Conservation (phyloP, 805 yeast genomes). For the Spathaspora arborariae region DNA sequence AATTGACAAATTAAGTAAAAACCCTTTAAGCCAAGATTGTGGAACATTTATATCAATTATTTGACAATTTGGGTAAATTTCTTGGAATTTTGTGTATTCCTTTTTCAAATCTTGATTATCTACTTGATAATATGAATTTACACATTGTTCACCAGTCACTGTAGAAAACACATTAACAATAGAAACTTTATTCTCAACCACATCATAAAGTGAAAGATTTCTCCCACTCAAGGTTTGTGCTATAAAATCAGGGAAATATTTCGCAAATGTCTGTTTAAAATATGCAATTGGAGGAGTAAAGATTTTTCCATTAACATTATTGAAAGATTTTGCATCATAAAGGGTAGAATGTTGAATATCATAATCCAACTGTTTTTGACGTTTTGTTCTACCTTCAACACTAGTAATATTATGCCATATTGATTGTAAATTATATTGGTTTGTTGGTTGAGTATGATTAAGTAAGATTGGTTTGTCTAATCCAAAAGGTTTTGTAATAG, state of each 20-base stretch:
- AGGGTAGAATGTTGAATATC: constrained; percentile 42
- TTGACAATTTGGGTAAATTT: constrained; percentile 53
- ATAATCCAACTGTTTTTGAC: constrained; percentile 38
- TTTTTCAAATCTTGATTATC: constrained; percentile 39
- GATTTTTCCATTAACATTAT: constrained; percentile 79
- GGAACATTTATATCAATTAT: constrained; percentile 75
- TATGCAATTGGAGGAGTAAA: constrained; percentile 79
- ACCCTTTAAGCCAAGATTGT: constrained; percentile 67
- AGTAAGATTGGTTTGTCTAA: constrained; percentile 26
- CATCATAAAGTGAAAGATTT: constrained; percentile 33
- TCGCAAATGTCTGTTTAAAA: constrained; percentile 67
- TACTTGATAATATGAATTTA: constrained; percentile 54
- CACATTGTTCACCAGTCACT: constrained; percentile 65
- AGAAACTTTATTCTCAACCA: constrained; percentile 46
- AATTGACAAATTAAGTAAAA: constrained; percentile 47
- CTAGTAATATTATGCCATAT: constrained; percentile 26
- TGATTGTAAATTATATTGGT: constrained; percentile 13
- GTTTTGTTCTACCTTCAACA: constrained; percentile 31
- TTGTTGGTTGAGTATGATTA: constrained; percentile 17
- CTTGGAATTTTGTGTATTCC: constrained; percentile 34
- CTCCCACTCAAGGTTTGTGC: constrained; percentile 48
- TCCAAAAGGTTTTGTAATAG: constrained; percentile 37
- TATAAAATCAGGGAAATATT: constrained; percentile 77
- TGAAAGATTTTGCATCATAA: constrained; percentile 43
- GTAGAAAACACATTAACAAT: constrained; percentile 65